Evolutionary conservation across 177 flowering plant species (phyloP), one percentile per base, ranked within the genome.

Genomic region (Tripterygium wilfordii): DNA sequence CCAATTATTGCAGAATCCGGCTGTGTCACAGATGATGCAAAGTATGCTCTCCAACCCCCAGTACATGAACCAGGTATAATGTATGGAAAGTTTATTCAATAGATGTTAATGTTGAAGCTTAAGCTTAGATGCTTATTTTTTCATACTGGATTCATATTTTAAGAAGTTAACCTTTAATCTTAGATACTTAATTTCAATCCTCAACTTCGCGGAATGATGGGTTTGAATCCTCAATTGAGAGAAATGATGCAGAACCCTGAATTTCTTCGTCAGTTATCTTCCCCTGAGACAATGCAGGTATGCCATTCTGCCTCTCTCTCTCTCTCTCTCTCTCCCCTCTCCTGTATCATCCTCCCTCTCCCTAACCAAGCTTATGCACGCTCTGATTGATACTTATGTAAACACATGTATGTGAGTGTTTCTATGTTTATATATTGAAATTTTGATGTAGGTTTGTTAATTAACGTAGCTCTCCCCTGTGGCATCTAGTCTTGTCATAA

Each of bases 161-260:
- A n/a, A n/a, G n/a, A n/a, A n/a, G n/a, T n/a, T n/a, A n/a, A n/a
- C n/a, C n/a, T n/a, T n/a, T n/a, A 16, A 41, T 57, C 38, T 48
- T 49, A 76, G 86, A 61, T 85, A 42, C 55, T 83, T 21, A 67
- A 67, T 49, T 47, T 63, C 24, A 80, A 72, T 65, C 87, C 96
- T 2, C 94, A 87, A 62, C 60, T 82, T 28, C 81, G 83, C 0
- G 46, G 69, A 54, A 56, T 84, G 79, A 30, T 78, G 48, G 97
- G 84, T 42, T 61, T 69, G 26, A 84, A 82, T 62, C 58, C 97
- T 62, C 91, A 80, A 44, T 42, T 84, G 8, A 77, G 91, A 57
- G 96, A 86, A 58, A 72, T 90, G 94, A 76, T 90, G 87, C 97
- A 87, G 51, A 87, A 90, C 45, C 96, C 97, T 7, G 97, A 90